Base-by-base conservation (phyloP, 2,329 filamentous ascomycete species). In the Coniella vitis region DNA sequence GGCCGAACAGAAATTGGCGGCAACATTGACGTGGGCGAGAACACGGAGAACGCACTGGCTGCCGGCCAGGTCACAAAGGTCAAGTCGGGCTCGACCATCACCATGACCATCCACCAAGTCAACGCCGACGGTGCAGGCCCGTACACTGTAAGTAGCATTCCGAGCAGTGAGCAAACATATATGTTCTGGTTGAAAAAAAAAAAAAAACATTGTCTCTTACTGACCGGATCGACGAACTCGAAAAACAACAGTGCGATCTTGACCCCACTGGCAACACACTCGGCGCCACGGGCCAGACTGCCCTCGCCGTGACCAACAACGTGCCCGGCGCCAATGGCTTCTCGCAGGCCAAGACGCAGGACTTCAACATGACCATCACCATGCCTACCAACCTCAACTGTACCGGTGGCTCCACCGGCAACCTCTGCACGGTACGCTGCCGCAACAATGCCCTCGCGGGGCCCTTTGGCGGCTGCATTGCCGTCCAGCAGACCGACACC, bases 1-100 rank as follows among this genome's bases (percentile, higher is more conserved):
- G 82, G 82, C 38, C 73, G 81, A 53, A 86, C 80, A 19, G 70
- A 82, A 59, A 60, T 77, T 37, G 58, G 67, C 52, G 80, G 80
- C 29, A 76, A 73, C 65, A 83, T 83, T 57, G 75, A 82, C 49
- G 69, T 82, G 49, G 72, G 72, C 25, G 70, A 75, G 61, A 71
- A 71, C 55, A 75, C 72, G 0, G 72, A 76, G 60, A 71, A 73
- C 47, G 71, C 71, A 9, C 54, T 78, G 3, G 61, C 69, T 8
- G 69, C 68, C n/a, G 54, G 57, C 1, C 57, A 63, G 4, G 69
- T 78, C 3, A 77, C 74, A 1, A 64, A 72, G 47, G 74, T 77
- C 47, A 59, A 66, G 52, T 56, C 63, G 4, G 74, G 74, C 21
- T 65, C 65, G 19, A 54, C 63, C 31, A 32, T 78, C 37, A 65